These are phyloP conservation scores for Aureobasidium mangrovei DNA, from an alignment of 2,329 filamentous ascomycete species.

Conservation along the genomic window DNA sequence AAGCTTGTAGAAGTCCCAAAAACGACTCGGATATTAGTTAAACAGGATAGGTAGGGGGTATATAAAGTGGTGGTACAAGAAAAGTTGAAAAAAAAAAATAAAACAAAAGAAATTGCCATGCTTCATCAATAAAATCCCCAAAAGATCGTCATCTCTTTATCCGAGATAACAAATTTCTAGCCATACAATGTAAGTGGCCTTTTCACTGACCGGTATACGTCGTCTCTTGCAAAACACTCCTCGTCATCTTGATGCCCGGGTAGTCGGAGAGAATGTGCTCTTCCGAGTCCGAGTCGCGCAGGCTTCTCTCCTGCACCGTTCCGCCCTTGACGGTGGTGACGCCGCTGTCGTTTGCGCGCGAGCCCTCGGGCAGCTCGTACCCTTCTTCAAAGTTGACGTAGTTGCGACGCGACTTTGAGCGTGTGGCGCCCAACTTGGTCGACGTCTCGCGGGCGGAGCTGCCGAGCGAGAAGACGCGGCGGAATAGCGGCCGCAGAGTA, in stretches of 20 bases:
- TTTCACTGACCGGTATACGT: background rate
- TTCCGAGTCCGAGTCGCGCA: slow-evolving; percentile 7
- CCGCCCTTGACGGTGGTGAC: slow-evolving; percentile 9
- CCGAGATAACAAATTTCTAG: too few relatives aligned
- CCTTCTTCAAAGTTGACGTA: slow-evolving; percentile 6
- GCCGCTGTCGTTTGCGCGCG: background rate
- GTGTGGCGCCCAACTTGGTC: slow-evolving; percentile 1
- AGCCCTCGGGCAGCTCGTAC: slow-evolving; percentile 5
- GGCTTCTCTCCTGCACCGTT: slow-evolving; percentile 2
- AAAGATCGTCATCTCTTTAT: too few relatives aligned
- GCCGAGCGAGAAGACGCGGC: slow-evolving; percentile 17
- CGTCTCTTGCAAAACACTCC: slow-evolving; percentile 11
- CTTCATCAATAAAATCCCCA: too few relatives aligned
- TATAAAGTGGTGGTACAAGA: too few relatives aligned
- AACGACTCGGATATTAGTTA: too few relatives aligned
- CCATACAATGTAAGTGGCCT: too few relatives aligned
- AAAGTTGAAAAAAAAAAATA: too few relatives aligned
- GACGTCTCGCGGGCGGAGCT: background rate
- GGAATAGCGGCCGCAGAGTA: slow-evolving; percentile 29
- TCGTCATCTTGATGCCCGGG: slow-evolving; percentile 11
- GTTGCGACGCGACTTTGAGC: slow-evolving; percentile 2
- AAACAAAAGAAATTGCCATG: too few relatives aligned
- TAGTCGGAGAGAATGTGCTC: slow-evolving; percentile 11
- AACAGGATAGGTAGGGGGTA: too few relatives aligned
- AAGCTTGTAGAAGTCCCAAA: too few relatives aligned